Percentiles rank a stretch among this genome's conserved stretches.
These are phyloP conservation scores for Zymoseptoria pseudotritici DNA, from an alignment of 2,329 filamentous ascomycete genomes.

Conservation along the genomic window DNA sequence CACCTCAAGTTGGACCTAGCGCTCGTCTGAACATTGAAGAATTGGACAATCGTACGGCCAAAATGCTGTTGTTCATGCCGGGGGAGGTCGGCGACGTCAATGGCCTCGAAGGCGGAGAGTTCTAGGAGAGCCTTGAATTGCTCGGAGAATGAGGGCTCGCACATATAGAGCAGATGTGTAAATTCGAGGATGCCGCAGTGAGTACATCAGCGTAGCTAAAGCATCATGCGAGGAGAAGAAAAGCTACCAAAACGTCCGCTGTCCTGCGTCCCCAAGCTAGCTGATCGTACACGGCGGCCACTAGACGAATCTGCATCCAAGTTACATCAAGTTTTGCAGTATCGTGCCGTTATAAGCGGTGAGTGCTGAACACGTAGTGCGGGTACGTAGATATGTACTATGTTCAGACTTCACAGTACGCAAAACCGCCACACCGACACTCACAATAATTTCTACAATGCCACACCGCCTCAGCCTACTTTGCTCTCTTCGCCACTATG, in stretches of 20 bases:
- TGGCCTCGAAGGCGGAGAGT: background rate
- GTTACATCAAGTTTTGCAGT: background rate
- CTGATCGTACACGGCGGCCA: background rate
- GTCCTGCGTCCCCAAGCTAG: background rate
- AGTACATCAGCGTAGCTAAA: background rate
- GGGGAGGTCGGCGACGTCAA: constrained; percentile 7
- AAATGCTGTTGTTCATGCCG: constrained; percentile 12
- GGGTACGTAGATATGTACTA: background rate
- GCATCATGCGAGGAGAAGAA: background rate
- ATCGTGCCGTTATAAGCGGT: background rate
- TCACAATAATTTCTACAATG: background rate
- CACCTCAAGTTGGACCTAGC: background rate
- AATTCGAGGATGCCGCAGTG: background rate
- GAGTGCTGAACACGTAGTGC: background rate
- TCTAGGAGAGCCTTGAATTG: background rate
- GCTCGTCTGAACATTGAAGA: background rate
- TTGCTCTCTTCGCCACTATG: background rate
- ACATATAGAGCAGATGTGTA: background rate
- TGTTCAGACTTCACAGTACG: background rate
- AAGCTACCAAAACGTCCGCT: background rate
- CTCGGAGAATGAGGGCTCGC: too few relatives aligned
- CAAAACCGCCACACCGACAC: background rate
- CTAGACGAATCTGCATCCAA: background rate
- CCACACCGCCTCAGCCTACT: background rate
- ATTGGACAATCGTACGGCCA: constrained; percentile 15